Base-by-base conservation (phyloP, 2,329 filamentous ascomycete genomes). In the Scorias spongiosa region DNA sequence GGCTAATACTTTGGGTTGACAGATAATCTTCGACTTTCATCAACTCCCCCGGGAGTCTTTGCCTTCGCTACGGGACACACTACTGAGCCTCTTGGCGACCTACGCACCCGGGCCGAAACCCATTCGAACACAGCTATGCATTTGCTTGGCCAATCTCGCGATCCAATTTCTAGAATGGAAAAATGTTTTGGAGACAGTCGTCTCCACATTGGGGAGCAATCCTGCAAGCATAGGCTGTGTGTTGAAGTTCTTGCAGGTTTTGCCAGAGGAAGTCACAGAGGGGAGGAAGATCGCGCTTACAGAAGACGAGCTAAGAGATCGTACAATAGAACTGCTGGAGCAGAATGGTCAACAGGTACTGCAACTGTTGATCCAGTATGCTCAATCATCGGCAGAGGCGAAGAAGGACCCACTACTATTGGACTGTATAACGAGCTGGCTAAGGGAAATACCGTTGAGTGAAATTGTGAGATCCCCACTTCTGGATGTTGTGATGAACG, bases 261-360 rank as follows among this genome's bases (percentile, higher is more conserved):
- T 98, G 52, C 91, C 91, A 45, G 91, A 98, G 72, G 91, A 98
- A 75, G 91, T 98, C 60, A 96, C 85, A 55, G 89, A 98, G 74
- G 91, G 91, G 69, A 86, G 91, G 68, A 98, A 96, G 72, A 95
- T 98, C 75, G 94, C 87, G 74, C 76, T 98, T 69, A 88, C 86
- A 78, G 91, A 98, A 83, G 88, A 96, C 71, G 89, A 96, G 66
- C 76, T 98, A 63, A 75, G 72, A 53, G 71, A 75, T 57, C 83
- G 91, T 70, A 95, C 91, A 52, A 78, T 77, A 63, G 89, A 94
- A 65, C 72, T 98, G 57, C 71, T 98, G 63, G 81, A 84, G 64
- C 82, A 94, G 64, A 98, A 96, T 63, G 84, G 87, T 45, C 72
- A 81, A 51, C 80, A 89, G 64, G 91, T 96, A 50, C 74, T 98